phyloP scores from a whole-genome alignment of 768 basidiomycete species.

The Trametes meyenii region DNA sequence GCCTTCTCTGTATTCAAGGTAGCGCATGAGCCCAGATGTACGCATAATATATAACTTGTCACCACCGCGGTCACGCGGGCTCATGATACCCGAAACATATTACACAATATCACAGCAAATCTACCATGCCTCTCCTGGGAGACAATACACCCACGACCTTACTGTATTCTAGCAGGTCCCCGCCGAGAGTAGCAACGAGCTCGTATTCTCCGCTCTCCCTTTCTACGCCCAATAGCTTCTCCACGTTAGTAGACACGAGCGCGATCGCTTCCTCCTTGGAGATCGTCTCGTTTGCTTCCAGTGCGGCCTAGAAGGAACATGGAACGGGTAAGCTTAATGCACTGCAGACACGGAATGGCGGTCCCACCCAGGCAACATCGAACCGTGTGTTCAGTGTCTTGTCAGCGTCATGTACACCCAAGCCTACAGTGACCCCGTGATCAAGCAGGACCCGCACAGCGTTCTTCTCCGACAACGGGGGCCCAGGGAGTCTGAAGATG shows the following conservation, averaged over 20 bases:
- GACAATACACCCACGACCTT: no score
- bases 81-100: no score
- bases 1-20: no score
- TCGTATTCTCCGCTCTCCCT: slow-evolving; percentile 2
- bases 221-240: slow-evolving; percentile 41
- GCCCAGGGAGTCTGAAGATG: slow-evolving; percentile 61
- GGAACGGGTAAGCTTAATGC: no score
- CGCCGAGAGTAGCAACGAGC: no score
- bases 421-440: slow-evolving; percentile 72
- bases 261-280: slow-evolving; percentile 40
- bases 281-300: slow-evolving; percentile 31
- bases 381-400: slow-evolving; percentile 76
- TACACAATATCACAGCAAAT: no score
- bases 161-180: no score
- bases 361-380: slow-evolving; percentile 77
- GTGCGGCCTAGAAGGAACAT: slow-evolving; percentile 18
- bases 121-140: no score
- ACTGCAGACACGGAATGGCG: no score
- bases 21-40: no score
- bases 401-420: slow-evolving; percentile 70
- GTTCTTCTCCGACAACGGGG: slow-evolving; percentile 66
- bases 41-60: no score
- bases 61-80: no score
- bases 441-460: slow-evolving; percentile 61
- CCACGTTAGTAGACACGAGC: slow-evolving; percentile 47